Evolutionary conservation across 768 basidiomycete genomes (phyloP).

Genomic region (Neoboletus brunneissimus): DNA sequence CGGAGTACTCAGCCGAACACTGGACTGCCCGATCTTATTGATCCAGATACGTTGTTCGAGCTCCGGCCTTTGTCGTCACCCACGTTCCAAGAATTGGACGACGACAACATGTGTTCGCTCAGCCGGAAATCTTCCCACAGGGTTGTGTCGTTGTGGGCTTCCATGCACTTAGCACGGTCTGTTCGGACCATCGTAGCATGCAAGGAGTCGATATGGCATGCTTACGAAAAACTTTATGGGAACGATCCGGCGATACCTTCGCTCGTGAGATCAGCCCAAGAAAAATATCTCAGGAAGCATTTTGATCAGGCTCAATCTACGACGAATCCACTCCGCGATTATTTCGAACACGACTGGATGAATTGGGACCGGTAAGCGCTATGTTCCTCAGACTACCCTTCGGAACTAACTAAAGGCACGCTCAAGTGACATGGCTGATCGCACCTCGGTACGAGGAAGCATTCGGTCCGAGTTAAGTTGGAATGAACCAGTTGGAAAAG

Average conservation of each 20-base stretch:
- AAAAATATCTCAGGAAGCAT: constrained; percentile 25
- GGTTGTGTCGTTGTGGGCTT: constrained; percentile 43
- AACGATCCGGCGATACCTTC: constrained; percentile 40
- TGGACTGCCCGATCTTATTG: constrained; percentile 23
- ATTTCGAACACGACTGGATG: constrained; percentile 65
- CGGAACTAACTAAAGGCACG: constrained; percentile 6
- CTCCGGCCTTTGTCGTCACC: constrained; percentile 27
- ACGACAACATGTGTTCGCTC: constrained; percentile 17
- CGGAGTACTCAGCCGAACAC: constrained; percentile 14
- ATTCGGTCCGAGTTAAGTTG: constrained; percentile 49
- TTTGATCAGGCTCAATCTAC: constrained; percentile 20
- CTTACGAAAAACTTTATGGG: constrained; percentile 50
- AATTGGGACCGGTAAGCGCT: constrained; percentile 65
- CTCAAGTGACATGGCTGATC: constrained; percentile 71
- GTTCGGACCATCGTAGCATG: constrained; percentile 58
- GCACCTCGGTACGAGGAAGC: constrained; percentile 56
- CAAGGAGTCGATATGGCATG: constrained; percentile 67
- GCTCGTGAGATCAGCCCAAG: constrained; percentile 37
- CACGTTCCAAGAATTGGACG: constrained; percentile 26
- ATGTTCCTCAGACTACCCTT: not conserved
- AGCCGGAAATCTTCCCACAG: constrained; percentile 24
- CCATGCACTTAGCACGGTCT: constrained; percentile 63
- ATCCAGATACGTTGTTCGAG: constrained; percentile 32
- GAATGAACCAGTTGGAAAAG: constrained; percentile 47
- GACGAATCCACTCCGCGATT: constrained; percentile 44